A percentile compares a stretch with the other conserved stretches of the same genome.
Evolutionary conservation across 805 yeast genomes (phyloP).

Genomic region (Spathaspora girioi): DNA sequence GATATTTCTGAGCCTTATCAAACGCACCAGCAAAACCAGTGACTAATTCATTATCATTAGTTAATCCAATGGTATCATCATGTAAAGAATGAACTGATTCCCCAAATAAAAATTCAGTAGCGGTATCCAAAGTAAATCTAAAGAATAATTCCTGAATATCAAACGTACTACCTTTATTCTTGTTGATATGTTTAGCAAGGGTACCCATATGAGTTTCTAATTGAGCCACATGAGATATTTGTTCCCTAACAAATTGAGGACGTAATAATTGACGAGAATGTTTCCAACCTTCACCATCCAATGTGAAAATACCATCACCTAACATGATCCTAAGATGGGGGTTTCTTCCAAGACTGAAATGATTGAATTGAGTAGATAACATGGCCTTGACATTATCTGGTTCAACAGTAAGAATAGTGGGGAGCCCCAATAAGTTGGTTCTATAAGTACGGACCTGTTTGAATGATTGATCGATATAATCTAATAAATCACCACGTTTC

Average conservation of each 20-base stretch:
- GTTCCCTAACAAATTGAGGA: constrained; percentile 38
- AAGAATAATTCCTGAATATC: constrained; percentile 33
- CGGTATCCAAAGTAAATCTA: constrained; percentile 35
- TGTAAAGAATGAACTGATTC: constrained; percentile 28
- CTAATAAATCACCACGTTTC: constrained; percentile 21
- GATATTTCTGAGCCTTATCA: constrained; percentile 28
- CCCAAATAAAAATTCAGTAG: constrained; percentile 42
- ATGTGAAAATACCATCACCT: constrained; percentile 37
- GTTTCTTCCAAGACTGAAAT: constrained; percentile 25
- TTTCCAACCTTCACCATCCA: constrained; percentile 39
- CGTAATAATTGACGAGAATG: constrained; percentile 33
- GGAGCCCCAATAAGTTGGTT: constrained; percentile 11
- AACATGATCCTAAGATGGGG: constrained; percentile 7
- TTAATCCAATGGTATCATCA: constrained; percentile 24
- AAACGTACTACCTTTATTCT: constrained; percentile 20
- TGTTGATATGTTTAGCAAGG: constrained; percentile 21
- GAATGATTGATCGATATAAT: constrained; percentile 12
- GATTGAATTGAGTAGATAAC: constrained; percentile 36
- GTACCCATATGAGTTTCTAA: constrained; percentile 29
- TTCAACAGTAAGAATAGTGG: constrained; percentile 25
- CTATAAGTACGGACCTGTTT: constrained; percentile 3
- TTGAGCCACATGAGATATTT: constrained; percentile 30
- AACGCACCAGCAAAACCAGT: constrained; percentile 35
- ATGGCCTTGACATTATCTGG: constrained; percentile 37
- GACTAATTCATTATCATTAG: constrained; percentile 20